A percentile compares a stretch with the other conserved stretches of the same genome.
These are phyloP conservation scores for Hanseniaspora vineae DNA, from an alignment of 805 yeast genomes.

Conservation along the genomic window DNA sequence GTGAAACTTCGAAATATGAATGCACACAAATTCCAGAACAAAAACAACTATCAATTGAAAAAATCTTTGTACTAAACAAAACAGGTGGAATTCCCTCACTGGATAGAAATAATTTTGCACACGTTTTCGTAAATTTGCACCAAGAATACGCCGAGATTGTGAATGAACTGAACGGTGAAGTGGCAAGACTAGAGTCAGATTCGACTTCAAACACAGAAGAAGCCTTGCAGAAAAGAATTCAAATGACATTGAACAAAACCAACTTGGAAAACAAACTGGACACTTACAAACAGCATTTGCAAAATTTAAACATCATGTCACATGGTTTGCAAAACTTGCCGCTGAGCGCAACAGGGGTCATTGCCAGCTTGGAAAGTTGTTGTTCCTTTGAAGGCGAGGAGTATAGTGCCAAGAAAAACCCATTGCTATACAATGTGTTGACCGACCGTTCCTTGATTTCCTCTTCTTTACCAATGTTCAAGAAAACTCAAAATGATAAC, in stretches of 20 bases:
- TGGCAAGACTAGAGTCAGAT: slow-evolving; percentile 5
- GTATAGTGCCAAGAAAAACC: slow-evolving; percentile 36
- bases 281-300: slow-evolving; percentile 37
- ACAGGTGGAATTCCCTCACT: slow-evolving; percentile 85
- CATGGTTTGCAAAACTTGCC: slow-evolving; percentile 37
- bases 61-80: slow-evolving; percentile 65
- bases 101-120: slow-evolving; percentile 70
- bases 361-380: slow-evolving; percentile 54
- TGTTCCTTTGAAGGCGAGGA: background rate
- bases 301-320: slow-evolving; percentile 57
- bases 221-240: slow-evolving; percentile 11
- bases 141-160: slow-evolving; percentile 66
- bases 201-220: slow-evolving; percentile 2
- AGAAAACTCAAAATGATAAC: slow-evolving; percentile 12
- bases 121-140: slow-evolving; percentile 70
- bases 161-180: slow-evolving; percentile 37
- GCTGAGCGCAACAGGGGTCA: slow-evolving; percentile 58
- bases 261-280: slow-evolving; percentile 6
- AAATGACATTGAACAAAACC: slow-evolving; percentile 10
- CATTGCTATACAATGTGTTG: slow-evolving; percentile 75
- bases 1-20: too few relatives aligned
- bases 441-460: slow-evolving; percentile 88
- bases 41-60: slow-evolving; percentile 52
- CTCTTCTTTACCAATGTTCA: slow-evolving; percentile 70
- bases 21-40: background rate